Conservation (phyloP, 2,329 filamentous ascomycete species). For the Aureobasidium mangrovei region DNA sequence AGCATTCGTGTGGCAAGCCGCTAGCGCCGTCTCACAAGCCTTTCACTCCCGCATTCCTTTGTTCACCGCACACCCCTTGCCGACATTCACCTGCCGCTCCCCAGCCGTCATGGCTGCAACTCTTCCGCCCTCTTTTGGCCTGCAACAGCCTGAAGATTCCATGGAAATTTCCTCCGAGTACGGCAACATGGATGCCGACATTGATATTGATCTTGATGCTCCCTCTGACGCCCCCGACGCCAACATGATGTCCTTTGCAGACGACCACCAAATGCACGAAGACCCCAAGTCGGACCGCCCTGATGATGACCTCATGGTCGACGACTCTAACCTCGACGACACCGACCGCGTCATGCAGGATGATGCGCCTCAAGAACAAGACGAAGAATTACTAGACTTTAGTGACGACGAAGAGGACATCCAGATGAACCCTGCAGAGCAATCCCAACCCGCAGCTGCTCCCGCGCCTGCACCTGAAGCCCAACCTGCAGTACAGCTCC, state of each 20-base stretch:
- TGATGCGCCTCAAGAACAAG: slow-evolving; percentile 16
- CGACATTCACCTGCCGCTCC: background rate
- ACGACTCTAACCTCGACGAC: slow-evolving; percentile 19
- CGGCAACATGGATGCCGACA: slow-evolving; percentile 40
- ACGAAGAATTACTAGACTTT: slow-evolving; percentile 32
- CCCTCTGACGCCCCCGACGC: slow-evolving; percentile 23
- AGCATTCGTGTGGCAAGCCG: slow-evolving; percentile 6
- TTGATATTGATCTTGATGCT: slow-evolving; percentile 53
- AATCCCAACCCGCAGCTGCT: background rate
- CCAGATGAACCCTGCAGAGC: slow-evolving; percentile 11
- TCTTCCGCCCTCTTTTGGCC: slow-evolving; percentile 14
- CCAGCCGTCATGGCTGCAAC: slow-evolving; percentile 15
- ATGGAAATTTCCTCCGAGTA: slow-evolving; percentile 49
- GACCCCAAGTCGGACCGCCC: slow-evolving; percentile 35
- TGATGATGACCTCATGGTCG: slow-evolving; percentile 25
- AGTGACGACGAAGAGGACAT: slow-evolving; percentile 24
- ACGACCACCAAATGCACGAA: slow-evolving; percentile 50
- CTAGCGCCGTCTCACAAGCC: slow-evolving; percentile 3
- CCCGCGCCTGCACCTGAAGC: background rate
- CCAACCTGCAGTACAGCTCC: background rate
- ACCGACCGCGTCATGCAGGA: slow-evolving; percentile 17
- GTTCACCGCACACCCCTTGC: slow-evolving; percentile 6
- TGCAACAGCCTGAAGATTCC: slow-evolving; percentile 36
- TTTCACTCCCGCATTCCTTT: slow-evolving; percentile 6
- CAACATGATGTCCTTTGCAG: slow-evolving; percentile 19